Evolutionary conservation across 1,284 basidiomycete genomes (phyloP).

Genomic region (Ceratobasidium sp.): DNA sequence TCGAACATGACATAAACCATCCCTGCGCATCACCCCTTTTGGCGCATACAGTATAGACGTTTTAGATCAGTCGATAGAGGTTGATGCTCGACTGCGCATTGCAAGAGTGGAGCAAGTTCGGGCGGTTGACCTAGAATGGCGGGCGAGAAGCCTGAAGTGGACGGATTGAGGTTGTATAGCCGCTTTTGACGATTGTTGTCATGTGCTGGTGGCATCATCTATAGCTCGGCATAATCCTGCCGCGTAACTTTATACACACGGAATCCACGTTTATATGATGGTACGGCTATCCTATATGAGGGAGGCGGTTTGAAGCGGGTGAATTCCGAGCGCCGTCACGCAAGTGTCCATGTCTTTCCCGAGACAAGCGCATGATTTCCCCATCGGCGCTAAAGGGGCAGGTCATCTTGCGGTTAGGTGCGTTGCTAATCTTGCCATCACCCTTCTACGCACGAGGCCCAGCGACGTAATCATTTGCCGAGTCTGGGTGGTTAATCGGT

Average conservation of each 20-base stretch:
- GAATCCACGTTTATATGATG: too few relatives aligned
- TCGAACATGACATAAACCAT: slow-evolving; percentile 3
- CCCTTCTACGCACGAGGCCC: background rate
- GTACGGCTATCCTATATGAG: too few relatives aligned
- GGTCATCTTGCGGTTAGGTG: background rate
- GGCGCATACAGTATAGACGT: background rate
- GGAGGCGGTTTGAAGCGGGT: background rate
- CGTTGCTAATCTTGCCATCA: background rate
- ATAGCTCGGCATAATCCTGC: background rate
- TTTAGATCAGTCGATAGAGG: background rate
- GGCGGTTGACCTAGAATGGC: background rate
- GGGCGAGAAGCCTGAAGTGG: background rate
- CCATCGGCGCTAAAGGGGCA: background rate
- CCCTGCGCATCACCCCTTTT: slow-evolving; percentile 25
- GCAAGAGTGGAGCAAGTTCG: background rate
- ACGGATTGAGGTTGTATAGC: background rate
- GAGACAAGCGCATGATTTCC: background rate
- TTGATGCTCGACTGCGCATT: slow-evolving; percentile 12
- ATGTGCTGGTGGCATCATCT: background rate
- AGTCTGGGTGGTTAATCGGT: background rate
- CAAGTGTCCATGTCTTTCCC: background rate
- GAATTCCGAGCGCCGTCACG: background rate
- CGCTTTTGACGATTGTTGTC: background rate
- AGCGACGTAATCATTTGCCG: background rate
- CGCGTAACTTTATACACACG: too few relatives aligned